A percentile compares a stretch with the other conserved stretches of the same genome.
These are phyloP conservation scores for Mortierella polycephala DNA, from an alignment of 371 early-diverging fungal species.

Conservation along the genomic window DNA sequence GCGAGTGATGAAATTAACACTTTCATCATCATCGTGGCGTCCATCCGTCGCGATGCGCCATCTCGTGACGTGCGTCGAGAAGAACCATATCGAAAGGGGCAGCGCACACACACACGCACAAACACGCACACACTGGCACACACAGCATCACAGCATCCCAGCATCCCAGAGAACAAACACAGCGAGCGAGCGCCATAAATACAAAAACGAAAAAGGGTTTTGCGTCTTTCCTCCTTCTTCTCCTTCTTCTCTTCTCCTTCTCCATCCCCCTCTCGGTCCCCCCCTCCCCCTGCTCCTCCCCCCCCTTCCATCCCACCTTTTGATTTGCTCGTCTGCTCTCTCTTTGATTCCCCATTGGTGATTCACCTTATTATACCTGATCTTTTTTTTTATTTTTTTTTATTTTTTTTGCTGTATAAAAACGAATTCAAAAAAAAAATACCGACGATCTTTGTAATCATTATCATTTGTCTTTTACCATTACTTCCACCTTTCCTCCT, in stretches of 20 bases:
- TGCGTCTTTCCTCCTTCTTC: neutral
- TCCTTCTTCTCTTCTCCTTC: neutral
- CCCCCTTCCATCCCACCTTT: neutral
- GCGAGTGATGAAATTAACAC: neutral
- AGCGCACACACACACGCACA: no score
- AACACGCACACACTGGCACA: no score
- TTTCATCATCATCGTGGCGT: no score
- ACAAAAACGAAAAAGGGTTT: neutral
- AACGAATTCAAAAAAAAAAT: conserved; percentile 13
- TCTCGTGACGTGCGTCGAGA: no score
- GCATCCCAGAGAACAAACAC: neutral
- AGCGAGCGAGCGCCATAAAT: no score
- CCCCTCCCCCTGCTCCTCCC: neutral
- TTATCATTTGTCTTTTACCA: no score
- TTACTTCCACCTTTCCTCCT: neutral
- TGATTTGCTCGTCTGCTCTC: neutral
- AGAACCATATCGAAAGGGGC: no score
- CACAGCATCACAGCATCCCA: no score
- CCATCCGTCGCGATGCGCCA: no score
- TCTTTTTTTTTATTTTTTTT: conserved; percentile 4
- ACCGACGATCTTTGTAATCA: neutral
- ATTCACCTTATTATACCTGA: neutral
- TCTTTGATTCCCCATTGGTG: neutral
- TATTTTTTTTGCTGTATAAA: neutral
- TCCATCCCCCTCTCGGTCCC: neutral